Evolutionary conservation across 1,284 basidiomycete genomes (phyloP), one percentile per base, ranked within the genome.

Genomic region (Sporisorium scitamineum): DNA sequence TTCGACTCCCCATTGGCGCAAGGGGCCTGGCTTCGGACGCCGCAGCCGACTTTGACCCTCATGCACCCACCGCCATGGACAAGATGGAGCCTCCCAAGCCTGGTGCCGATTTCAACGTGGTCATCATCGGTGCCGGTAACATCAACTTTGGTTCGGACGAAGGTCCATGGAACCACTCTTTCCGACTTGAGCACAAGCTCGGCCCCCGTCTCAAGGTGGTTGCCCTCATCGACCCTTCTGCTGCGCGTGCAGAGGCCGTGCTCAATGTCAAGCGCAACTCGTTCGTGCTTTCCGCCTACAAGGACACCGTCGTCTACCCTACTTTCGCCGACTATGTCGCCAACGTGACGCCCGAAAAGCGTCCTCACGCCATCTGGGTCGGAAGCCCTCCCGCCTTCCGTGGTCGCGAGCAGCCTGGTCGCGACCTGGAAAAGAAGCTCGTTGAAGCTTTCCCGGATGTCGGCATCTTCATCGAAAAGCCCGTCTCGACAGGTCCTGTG

Each of bases 401-500:
- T 72, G 84, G 84, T 32, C 69, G 74, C 26, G 76, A 80, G 59
- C 64, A 78, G 61, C 63, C 74, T 2, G 93, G 94, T 50, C 90
- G 92, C 63, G 93, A 98, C 86, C 89, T 98, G 74, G 96, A 99
- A 88, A 87, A 93, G 75, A 92, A 94, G 87, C 91, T 98, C 80
- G 87, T 97, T 85, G 92, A 94, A 85, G 87, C 91, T 81, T 96
- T 98, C 89, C 82, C 81, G n/a, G 73, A 82, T 20, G 72, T 79
- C 8, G 92, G 93, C n/a, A 89, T 96, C 87, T 97, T 97, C 85
- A 89, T 98, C 76, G 95, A 98, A 87, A 98, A 97, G 88, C 95
- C 95, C 31, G 89, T 96, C 74, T 91, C 94, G 27, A 95, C 94
- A 32, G 94, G 94, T 32, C 90, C 92, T 11, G 89, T 88, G 56